These are phyloP conservation scores for Rhododendron ovatum DNA, from an alignment of 148 eudicot species.

Conservation along the genomic window DNA sequence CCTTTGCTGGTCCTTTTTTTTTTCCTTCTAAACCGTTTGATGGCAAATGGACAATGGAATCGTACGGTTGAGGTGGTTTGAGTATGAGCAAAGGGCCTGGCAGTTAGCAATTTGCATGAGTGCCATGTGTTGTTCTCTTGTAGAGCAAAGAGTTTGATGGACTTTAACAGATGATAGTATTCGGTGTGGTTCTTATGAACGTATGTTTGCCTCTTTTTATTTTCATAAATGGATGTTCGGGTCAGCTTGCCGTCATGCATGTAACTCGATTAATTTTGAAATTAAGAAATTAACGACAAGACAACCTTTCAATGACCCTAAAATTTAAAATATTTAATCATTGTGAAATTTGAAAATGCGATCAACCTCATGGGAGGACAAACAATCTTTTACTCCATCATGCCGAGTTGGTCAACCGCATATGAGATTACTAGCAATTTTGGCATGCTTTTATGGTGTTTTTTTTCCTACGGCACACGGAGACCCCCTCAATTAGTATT, in stretches of 20 bases:
- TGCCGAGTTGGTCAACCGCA: background rate
- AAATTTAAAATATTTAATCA: no score
- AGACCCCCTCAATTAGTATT: no score
- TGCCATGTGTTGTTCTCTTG: background rate
- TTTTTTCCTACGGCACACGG: no score
- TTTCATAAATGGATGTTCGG: no score
- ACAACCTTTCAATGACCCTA: no score
- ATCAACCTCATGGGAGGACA: no score
- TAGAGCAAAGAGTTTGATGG: background rate
- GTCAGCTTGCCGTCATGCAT: no score
- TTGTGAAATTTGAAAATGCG: no score
- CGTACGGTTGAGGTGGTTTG: background rate
- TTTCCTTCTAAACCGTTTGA: background rate
- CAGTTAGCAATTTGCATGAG: slow-evolving; percentile 3
- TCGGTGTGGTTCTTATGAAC: background rate
- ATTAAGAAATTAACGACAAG: no score
- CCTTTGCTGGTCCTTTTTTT: background rate
- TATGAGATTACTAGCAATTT: background rate
- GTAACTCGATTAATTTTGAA: fast-evolving
- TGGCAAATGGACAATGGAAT: background rate
- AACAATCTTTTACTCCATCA: background rate
- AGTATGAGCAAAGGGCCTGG: background rate
- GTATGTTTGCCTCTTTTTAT: background rate
- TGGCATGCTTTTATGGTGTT: background rate
- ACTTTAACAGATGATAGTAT: background rate